Evolutionary conservation across 2,329 filamentous ascomycete species (phyloP).

Genomic region (Microthyrium microscopicum): DNA sequence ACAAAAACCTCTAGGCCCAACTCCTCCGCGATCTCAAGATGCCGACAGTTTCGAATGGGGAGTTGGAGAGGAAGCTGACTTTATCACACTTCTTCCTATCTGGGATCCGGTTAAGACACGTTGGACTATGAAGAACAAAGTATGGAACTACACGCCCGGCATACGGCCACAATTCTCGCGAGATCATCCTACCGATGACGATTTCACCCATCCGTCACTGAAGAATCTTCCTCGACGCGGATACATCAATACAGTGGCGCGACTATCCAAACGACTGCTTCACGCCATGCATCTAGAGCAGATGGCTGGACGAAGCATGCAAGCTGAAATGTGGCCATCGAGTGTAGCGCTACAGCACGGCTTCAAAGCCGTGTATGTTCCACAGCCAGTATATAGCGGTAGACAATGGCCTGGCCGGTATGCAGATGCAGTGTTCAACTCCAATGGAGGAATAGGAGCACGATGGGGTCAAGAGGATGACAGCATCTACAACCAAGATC

Average conservation of each 20-base stretch:
- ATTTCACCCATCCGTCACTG: constrained; percentile 34
- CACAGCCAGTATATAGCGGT: constrained; percentile 78
- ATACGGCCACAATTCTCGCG: constrained; percentile 72
- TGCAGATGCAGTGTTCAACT: constrained; percentile 66
- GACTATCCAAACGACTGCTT: constrained; percentile 66
- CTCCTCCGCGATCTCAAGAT: constrained; percentile 54
- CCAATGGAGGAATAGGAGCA: constrained; percentile 34
- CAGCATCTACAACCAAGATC: constrained; percentile 36
- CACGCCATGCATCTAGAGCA: constrained; percentile 85
- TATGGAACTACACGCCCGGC: constrained; percentile 30
- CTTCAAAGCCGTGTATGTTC: constrained; percentile 79
- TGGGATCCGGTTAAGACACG: constrained; percentile 79
- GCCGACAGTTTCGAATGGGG: constrained; percentile 77
- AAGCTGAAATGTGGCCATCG: constrained; percentile 91
- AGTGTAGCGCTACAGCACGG: constrained; percentile 81
- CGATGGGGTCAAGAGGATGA: constrained; percentile 27
- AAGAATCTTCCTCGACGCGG: constrained; percentile 49
- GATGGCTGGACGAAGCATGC: constrained; percentile 73
- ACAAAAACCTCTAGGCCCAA: constrained; percentile 63
- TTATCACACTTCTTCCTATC: constrained; percentile 81
- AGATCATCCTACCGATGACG: constrained; percentile 48
- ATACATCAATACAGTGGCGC: constrained; percentile 74
- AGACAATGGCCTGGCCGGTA: constrained; percentile 70
- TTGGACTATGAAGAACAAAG: constrained; percentile 43
- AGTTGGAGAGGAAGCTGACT: constrained; percentile 75